phyloP scores from a whole-genome alignment of 2,329 filamentous ascomycete genomes.

The Venturia aucupariae region DNA sequence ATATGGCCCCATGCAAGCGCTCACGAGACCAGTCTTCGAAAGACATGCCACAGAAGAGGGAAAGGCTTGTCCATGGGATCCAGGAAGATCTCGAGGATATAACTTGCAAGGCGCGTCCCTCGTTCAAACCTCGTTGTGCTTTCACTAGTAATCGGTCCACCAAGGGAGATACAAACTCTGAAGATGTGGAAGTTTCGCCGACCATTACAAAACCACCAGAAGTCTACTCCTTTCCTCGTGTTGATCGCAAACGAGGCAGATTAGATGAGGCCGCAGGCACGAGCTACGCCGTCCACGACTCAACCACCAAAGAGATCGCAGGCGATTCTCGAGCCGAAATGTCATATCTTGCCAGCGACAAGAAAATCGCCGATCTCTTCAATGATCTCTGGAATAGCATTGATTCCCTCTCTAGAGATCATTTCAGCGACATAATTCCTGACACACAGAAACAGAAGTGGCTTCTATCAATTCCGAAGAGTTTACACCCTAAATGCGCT shows the following conservation, averaged over 20 bases:
- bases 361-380: neutral
- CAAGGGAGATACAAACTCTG: neutral
- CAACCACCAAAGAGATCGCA: neutral
- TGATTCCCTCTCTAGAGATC: neutral
- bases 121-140: neutral
- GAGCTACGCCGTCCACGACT: neutral
- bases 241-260: neutral
- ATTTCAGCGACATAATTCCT: neutral
- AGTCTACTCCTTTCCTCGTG: neutral
- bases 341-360: neutral
- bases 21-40: neutral
- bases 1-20: neutral
- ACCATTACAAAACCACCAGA: neutral
- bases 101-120: neutral
- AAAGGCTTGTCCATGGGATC: neutral
- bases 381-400: neutral
- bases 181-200: neutral
- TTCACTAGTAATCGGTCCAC: neutral
- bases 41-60: neutral
- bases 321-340: neutral
- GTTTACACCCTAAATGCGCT: neutral
- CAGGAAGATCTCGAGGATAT: neutral
- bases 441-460: neutral
- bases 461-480: neutral
- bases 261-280: neutral